phyloP scores from a whole-genome alignment of 1,139 yeast species.

The Zhuliangozyma parablackwelliae region DNA sequence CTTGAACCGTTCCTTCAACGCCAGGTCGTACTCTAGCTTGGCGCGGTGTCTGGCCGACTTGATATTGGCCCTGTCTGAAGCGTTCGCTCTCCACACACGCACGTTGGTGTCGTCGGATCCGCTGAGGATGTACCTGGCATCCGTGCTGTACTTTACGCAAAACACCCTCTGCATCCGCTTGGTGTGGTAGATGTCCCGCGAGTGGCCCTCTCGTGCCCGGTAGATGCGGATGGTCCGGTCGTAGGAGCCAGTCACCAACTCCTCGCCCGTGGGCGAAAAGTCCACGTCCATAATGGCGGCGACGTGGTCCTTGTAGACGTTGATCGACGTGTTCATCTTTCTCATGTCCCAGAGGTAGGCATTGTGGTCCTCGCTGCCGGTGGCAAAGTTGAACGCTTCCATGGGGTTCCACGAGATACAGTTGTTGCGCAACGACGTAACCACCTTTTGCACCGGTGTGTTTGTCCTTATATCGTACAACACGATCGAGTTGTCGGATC shows the following conservation, averaged over 20 bases:
- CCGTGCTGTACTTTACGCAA: slow-evolving; percentile 80
- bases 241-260: slow-evolving; percentile 90
- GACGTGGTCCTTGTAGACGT: slow-evolving; percentile 92
- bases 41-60: slow-evolving; percentile 77
- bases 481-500: slow-evolving; percentile 87
- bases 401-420: slow-evolving; percentile 94
- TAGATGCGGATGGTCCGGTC: slow-evolving; percentile 88
- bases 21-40: slow-evolving; percentile 85
- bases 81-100: slow-evolving; percentile 85
- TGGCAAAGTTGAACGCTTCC: slow-evolving; percentile 92
- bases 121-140: slow-evolving; percentile 76
- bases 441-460: slow-evolving; percentile 87
- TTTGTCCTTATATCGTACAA: slow-evolving; percentile 90
- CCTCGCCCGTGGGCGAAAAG: slow-evolving; percentile 95
- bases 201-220: slow-evolving; percentile 77
- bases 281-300: slow-evolving; percentile 94
- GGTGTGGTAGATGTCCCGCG: slow-evolving; percentile 92
- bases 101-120: slow-evolving; percentile 97
- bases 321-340: slow-evolving; percentile 70
- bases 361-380: slow-evolving; percentile 93
- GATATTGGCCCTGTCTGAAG: slow-evolving; percentile 78
- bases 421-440: slow-evolving; percentile 78
- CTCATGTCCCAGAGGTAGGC: slow-evolving; percentile 96
- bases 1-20: slow-evolving; percentile 86
- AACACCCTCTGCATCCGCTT: slow-evolving; percentile 96